phyloP scores from a whole-genome alignment of 2,329 filamentous ascomycete genomes.

The Rutstroemia sp. region DNA sequence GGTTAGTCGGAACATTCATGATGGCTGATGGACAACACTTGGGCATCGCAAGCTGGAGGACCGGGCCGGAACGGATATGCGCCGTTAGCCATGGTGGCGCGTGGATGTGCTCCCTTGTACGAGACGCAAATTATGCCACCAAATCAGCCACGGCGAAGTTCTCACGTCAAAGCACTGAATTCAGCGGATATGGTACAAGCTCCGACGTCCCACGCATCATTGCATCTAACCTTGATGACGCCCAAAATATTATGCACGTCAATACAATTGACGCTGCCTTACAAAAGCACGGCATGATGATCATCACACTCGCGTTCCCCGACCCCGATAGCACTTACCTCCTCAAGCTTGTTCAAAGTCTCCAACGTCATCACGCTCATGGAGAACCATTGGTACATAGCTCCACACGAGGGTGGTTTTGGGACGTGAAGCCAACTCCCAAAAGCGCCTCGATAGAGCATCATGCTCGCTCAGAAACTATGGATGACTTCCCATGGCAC shows the following conservation, averaged over 20 bases:
- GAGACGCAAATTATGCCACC: neutral
- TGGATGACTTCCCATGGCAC: slow-evolving; percentile 27
- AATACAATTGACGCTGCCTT: slow-evolving; percentile 13
- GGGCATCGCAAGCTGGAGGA: slow-evolving; percentile 24
- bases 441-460: neutral
- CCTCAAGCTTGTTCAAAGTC: slow-evolving; percentile 15
- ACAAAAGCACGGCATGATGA: slow-evolving; percentile 16
- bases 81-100: slow-evolving; percentile 16
- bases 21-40: slow-evolving; percentile 26
- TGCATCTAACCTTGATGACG: neutral
- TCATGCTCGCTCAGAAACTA: slow-evolving; percentile 25
- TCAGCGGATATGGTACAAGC: neutral
- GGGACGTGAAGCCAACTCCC: slow-evolving; percentile 24
- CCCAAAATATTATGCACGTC: slow-evolving; percentile 6
- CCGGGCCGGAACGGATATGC: slow-evolving; percentile 20
- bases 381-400: slow-evolving; percentile 22
- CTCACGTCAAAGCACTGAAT: neutral
- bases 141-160: no score
- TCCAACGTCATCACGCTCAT: slow-evolving; percentile 11
- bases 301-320: slow-evolving; percentile 15
- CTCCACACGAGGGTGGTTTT: slow-evolving; percentile 22
- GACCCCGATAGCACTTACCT: slow-evolving; percentile 20
- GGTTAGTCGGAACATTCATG: slow-evolving; percentile 7
- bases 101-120: slow-evolving; percentile 11
- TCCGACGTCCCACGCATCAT: slow-evolving; percentile 1